A percentile compares a stretch with the other conserved stretches of the same genome.
These are phyloP conservation scores for Solanum virginianum DNA, from an alignment of 257 asterid species.

Conservation along the genomic window DNA sequence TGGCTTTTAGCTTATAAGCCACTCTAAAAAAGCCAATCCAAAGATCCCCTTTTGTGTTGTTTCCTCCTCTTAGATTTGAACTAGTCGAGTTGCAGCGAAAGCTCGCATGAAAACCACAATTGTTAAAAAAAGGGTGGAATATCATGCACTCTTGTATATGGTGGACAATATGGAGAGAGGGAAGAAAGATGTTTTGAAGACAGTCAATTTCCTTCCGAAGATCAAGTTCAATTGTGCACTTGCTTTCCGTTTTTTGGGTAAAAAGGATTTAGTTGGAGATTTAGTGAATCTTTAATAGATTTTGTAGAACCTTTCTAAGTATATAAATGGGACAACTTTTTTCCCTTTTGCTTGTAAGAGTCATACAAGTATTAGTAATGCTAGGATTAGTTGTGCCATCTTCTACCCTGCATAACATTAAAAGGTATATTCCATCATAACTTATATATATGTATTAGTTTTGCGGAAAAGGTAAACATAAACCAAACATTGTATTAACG, in stretches of 20 bases:
- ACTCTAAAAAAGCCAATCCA: too few species aligned
- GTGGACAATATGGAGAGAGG: not conserved
- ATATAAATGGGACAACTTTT: not conserved
- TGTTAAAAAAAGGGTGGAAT: not conserved
- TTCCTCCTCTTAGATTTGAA: not conserved
- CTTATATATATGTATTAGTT: not conserved
- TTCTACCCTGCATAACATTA: not conserved
- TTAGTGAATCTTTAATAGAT: not conserved
- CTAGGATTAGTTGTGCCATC: not conserved
- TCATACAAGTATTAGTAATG: not conserved
- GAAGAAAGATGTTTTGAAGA: not conserved
- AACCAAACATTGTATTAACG: not conserved
- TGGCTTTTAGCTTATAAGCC: too few species aligned
- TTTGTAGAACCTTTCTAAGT: not conserved
- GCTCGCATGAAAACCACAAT: not conserved
- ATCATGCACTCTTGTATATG: not conserved
- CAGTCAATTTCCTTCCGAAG: not conserved
- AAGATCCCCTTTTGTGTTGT: not conserved
- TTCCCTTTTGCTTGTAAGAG: not conserved
- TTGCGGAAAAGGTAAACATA: not conserved
- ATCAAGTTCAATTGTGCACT: not conserved
- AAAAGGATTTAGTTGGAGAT: not conserved
- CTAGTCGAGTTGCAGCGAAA: not conserved
- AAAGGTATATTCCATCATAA: not conserved
- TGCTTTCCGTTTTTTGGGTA: not conserved